Conservation (phyloP, 148 eudicot genomes). For the Dianthus caryophyllus region DNA sequence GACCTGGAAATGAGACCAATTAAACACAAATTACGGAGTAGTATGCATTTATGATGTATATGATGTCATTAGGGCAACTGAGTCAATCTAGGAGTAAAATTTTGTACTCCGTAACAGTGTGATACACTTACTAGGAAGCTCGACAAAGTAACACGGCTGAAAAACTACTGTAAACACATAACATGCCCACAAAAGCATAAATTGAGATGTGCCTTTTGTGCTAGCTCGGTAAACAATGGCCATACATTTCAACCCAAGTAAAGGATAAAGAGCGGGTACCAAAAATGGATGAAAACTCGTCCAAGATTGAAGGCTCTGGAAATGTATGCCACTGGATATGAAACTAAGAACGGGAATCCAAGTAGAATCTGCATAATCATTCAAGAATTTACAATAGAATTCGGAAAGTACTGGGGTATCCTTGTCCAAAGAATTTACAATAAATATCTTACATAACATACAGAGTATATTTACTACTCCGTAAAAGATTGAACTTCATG, state of each 20-base stretch:
- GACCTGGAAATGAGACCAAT: constrained; percentile 54
- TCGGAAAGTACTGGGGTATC: constrained; percentile 30
- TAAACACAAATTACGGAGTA: not conserved
- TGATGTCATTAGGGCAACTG: not conserved
- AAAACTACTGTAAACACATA: too few relatives aligned
- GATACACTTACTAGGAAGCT: not conserved
- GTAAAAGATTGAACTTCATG: too few relatives aligned
- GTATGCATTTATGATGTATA: not conserved
- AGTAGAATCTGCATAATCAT: constrained; percentile 75
- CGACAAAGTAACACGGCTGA: not conserved
- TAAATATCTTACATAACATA: constrained; percentile 44
- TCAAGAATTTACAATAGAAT: constrained; percentile 26
- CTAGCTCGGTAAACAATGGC: not conserved
- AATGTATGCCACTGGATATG: constrained; percentile 69
- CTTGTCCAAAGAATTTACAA: constrained; percentile 28
- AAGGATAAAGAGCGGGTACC: constrained; percentile 47
- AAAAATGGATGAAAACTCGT: constrained; percentile 93
- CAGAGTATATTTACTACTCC: too few relatives aligned
- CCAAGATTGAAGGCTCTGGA: constrained; percentile 96
- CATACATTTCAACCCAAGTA: constrained; percentile 8
- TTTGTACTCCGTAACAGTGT: too few relatives aligned
- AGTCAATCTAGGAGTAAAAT: not conserved
- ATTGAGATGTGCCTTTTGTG: not conserved
- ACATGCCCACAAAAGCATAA: too few relatives aligned
- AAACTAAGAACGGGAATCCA: constrained; percentile 74